Percentiles rank a stretch among this genome's conserved stretches.
phyloP scores from a whole-genome alignment of 2,329 filamentous ascomycete species.

The Claviceps maximensis region DNA sequence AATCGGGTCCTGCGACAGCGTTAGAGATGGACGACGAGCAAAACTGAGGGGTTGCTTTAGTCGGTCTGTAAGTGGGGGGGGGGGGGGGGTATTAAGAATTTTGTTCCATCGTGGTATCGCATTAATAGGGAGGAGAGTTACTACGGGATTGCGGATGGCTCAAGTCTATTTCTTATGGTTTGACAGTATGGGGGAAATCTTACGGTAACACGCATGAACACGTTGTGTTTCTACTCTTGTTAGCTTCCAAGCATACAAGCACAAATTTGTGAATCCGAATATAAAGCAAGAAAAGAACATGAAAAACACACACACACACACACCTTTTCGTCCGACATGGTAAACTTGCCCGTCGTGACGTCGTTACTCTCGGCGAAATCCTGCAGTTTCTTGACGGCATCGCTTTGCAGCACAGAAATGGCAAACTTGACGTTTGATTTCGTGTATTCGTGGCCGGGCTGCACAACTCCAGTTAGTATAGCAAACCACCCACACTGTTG shows the following conservation, averaged over 20 bases:
- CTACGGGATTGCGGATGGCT: not conserved
- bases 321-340: conserved; percentile 94
- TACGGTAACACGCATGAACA: conserved; percentile 84
- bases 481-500: not conserved
- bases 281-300: not conserved
- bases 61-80: too few relatives aligned
- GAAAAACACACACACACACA: too few relatives aligned
- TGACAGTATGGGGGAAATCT: conserved; percentile 17
- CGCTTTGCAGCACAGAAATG: conserved; percentile 58
- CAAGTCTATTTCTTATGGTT: too few relatives aligned
- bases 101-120: too few relatives aligned
- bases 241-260: not conserved
- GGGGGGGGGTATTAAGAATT: too few relatives aligned
- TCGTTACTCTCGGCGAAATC: conserved; percentile 65
- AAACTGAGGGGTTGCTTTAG: not conserved
- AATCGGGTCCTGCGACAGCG: conserved; percentile 49
- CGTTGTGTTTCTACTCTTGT: conserved; percentile 62
- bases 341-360: conserved; percentile 90
- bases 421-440: conserved; percentile 89
- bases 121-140: too few relatives aligned
- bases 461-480: not conserved
- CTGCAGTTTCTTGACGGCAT: conserved; percentile 63
- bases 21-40: conserved; percentile 2
- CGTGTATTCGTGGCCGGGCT: conserved; percentile 98
- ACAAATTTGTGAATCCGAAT: not conserved